Evolutionary conservation across 2,329 filamentous ascomycete genomes (phyloP).

Genomic region (Colletotrichum plurivorum): DNA sequence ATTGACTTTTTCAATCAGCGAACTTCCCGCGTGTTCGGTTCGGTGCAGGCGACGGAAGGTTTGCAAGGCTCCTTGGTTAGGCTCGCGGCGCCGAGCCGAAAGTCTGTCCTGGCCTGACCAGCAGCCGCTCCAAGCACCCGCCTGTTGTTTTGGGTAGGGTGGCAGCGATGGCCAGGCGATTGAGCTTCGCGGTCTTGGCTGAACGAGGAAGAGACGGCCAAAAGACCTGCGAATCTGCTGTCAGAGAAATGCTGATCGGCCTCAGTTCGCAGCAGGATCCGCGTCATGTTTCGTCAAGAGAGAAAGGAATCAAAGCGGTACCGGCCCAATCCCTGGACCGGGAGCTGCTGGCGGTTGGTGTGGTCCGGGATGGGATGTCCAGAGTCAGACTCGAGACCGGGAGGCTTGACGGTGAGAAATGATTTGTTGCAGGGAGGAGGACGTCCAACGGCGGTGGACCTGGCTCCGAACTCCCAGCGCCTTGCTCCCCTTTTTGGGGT

Average conservation of each 20-base stretch:
- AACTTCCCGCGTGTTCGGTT: constrained; percentile 13
- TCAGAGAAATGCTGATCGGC: constrained; percentile 37
- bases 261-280: constrained; percentile 29
- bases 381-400: not conserved
- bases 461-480: constrained; percentile 9
- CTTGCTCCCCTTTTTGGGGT: constrained; percentile 9
- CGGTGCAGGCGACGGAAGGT: constrained; percentile 9
- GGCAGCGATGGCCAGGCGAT: constrained; percentile 7
- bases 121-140: constrained; percentile 27
- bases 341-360: constrained; percentile 7
- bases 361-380: constrained; percentile 16
- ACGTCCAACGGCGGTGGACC: constrained; percentile 8
- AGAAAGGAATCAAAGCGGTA: constrained; percentile 19
- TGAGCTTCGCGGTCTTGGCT: constrained; percentile 8
- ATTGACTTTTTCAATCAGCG: constrained; percentile 19
- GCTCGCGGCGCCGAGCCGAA: constrained; percentile 21
- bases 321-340: constrained; percentile 30
- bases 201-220: constrained; percentile 1
- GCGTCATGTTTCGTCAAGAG: constrained; percentile 31
- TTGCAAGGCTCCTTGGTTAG: constrained; percentile 1
- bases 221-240: constrained; percentile 11
- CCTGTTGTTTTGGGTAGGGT: constrained; percentile 20
- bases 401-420: constrained; percentile 2
- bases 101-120: constrained; percentile 23
- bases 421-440: constrained; percentile 19